Conservation (phyloP, 2,329 filamentous ascomycete species). For the Sordariomycetes sp. region DNA sequence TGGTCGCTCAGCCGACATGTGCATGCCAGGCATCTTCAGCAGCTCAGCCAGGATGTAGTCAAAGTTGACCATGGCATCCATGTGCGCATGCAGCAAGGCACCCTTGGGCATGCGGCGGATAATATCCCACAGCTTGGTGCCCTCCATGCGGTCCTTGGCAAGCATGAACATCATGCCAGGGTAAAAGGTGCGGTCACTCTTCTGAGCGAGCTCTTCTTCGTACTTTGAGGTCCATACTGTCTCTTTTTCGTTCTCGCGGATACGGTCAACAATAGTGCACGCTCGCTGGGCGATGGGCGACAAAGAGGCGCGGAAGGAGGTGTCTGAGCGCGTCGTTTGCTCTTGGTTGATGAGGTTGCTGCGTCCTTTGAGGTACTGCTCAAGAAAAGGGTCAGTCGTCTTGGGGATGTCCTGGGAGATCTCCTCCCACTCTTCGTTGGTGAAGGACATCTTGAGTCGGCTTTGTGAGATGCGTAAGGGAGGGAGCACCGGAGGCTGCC, state of each 20-base stretch:
- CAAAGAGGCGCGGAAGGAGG: slow-evolving; percentile 60
- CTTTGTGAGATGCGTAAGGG: too few species aligned
- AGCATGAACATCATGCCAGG: slow-evolving; percentile 92
- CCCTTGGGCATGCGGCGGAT: slow-evolving; percentile 85
- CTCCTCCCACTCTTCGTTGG: slow-evolving; percentile 51
- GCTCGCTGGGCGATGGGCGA: slow-evolving; percentile 73
- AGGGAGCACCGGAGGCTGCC: too few species aligned
- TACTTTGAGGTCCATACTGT: slow-evolving; percentile 68
- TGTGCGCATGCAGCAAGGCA: slow-evolving; percentile 73
- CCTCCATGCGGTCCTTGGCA: slow-evolving; percentile 78
- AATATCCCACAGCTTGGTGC: slow-evolving; percentile 77
- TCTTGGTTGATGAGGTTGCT: slow-evolving; percentile 72
- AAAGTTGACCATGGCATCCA: slow-evolving; percentile 86
- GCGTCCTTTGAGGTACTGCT: slow-evolving; percentile 71
- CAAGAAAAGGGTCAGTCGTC: slow-evolving; percentile 64
- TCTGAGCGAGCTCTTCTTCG: slow-evolving; percentile 59
- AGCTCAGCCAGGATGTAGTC: slow-evolving; percentile 69
- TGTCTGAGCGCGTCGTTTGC: slow-evolving; percentile 69
- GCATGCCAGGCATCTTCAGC: slow-evolving; percentile 64
- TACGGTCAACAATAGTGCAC: slow-evolving; percentile 68
- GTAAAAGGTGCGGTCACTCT: slow-evolving; percentile 56
- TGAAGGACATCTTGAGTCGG: too few species aligned
- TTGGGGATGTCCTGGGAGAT: slow-evolving; percentile 46
- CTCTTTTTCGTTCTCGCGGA: slow-evolving; percentile 67
- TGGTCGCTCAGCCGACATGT: slow-evolving; percentile 52